Evolutionary conservation across 2,329 filamentous ascomycete genomes (phyloP), one percentile per base, ranked within the genome.

Genomic region (Neurospora sp.): DNA sequence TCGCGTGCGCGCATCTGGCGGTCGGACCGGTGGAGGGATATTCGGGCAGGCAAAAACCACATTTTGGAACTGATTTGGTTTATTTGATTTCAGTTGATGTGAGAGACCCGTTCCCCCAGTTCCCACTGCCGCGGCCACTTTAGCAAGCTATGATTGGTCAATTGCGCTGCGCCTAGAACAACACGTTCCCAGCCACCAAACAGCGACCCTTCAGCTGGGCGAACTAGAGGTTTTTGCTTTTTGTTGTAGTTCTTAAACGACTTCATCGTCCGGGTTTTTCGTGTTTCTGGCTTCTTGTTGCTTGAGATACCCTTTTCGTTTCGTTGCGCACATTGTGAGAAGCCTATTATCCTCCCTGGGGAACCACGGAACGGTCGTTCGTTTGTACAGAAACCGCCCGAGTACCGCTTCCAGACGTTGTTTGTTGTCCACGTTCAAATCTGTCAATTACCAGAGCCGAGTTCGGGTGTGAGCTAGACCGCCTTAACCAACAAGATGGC

Each of bases 401-500:
- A 52, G 11, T 52, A 52, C 19, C 10, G 2, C 5, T 11, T 23
- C 43, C 5, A 46, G 43, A 52, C 43, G 43, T 23, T 52, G n/a
- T 19, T 46, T 52, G n/a, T 19, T 46, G 10, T 46, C n/a, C 10
- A 46, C 43, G 10, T 46, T 11, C 6, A 28, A 28, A 1, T 28
- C 19, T 52, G 0, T 23, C 19, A 52, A 52, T 28, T 23, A 28
- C 3, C 43, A 28, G 1, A 52, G 19, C 19, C 4, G 19, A 15
- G 19, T 28, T 28, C 6, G 19, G 5, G 19, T 23, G 11, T 23
- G 19, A 15, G 43, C 43, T 28, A 28, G 19, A 52, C 43, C 11
- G 19, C 19, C 43, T 28, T 52, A 11, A 23, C 19, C 11, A 33
- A 17, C 3, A 52, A 52, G 1, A 62, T 62, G 52, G 74, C 81